Evolutionary conservation across 148 eudicot species (phyloP), one percentile per base, ranked within the genome.

Genomic region (Amaranthus palmeri): DNA sequence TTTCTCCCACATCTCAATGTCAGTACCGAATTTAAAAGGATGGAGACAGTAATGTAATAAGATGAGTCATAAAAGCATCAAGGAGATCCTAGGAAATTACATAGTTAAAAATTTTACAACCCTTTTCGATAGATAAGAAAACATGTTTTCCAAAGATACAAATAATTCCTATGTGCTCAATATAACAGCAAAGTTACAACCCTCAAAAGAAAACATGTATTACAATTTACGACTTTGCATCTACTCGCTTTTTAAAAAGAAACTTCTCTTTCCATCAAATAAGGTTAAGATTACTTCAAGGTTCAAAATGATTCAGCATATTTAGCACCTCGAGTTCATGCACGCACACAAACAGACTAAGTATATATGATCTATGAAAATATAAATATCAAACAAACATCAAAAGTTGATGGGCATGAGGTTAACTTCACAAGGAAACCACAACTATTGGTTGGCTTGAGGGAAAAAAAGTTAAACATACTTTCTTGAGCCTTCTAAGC

Each of bases 401-500:
- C 4, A 65, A 62, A 47, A 65, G 7, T 18, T 4, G 54, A 25
- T 25, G 0, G 2, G 36, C 36, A 25, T 25, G 36, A 25, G 36
- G 36, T 25, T 25, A 25, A 25, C 36, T 25, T 25, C 36, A 25
- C 36, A 25, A 2, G 36, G 36, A 25, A 25, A 25, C 2, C 36
- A 44, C 4, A 65, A 62, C 51, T 47, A 6, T 18, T 4, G 54
- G 36, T 25, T 25, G 36, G 36, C 36, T 25, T 25, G 36, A 25
- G 36, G 36, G 36, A 54, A 72, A 68, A 46, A 55, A n/a, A 42
- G 65, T 15, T n/a, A 50, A 13, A 68, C 71, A 82, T 74, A 95
- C 98, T 85, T 89, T 77, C 78, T 88, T 95, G 76, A 95, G 97
- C 85, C 77, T 82, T 74, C 82, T 80, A 9, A 95, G 79, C 75